These are phyloP conservation scores for Iris macrosiphon DNA, from an alignment of 106 monocot genomes.

Conservation along the genomic window DNA sequence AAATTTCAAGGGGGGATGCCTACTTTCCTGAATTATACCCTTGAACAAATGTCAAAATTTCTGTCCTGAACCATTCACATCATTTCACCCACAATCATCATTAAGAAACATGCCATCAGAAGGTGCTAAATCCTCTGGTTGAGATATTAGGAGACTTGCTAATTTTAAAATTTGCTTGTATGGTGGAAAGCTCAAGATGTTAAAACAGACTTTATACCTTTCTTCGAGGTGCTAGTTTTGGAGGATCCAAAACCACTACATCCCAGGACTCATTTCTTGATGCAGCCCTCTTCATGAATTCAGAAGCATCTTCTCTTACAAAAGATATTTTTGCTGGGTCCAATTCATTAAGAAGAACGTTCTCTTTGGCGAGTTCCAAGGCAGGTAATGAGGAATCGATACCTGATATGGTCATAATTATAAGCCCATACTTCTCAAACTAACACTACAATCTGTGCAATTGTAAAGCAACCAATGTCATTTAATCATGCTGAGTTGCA, in stretches of 20 bases:
- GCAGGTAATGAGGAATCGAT: constrained; percentile 90
- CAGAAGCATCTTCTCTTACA: constrained; percentile 75
- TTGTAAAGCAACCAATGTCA: not conserved
- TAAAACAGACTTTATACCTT: no score
- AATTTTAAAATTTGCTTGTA: no score
- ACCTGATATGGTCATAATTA: constrained; percentile 29
- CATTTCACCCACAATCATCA: no score
- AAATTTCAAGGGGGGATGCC: no score
- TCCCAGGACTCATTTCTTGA: constrained; percentile 73
- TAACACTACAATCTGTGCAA: not conserved
- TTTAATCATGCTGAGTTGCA: no score
- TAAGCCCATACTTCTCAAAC: not conserved
- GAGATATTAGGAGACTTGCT: no score
- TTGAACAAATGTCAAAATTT: no score
- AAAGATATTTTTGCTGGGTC: constrained; percentile 63
- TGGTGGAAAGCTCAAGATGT: no score
- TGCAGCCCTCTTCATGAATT: constrained; percentile 76
- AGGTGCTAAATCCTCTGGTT: no score
- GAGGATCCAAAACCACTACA: constrained; percentile 90
- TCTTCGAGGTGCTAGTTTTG: constrained; percentile 84
- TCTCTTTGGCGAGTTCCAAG: constrained; percentile 87
- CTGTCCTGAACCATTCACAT: no score
- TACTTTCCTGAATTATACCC: no score
- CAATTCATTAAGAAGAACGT: constrained; percentile 63
- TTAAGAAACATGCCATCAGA: no score